Evolutionary conservation across 495 filamentous ascomycete genomes (phyloP), one percentile per base, ranked within the genome.

Genomic region (Neurospora sp.): DNA sequence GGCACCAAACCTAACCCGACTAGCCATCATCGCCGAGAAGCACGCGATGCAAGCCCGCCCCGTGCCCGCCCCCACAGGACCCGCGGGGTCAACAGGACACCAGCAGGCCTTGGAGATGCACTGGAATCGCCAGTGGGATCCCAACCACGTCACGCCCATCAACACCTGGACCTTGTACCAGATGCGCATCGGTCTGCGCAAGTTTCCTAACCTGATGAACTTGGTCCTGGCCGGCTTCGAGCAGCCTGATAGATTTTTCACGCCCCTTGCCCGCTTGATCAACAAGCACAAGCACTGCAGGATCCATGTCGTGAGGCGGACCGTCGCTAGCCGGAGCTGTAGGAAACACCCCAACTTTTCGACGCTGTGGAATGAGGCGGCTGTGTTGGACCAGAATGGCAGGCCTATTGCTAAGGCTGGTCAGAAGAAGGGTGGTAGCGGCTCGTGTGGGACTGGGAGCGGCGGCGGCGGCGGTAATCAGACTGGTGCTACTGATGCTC

Each of bases 11-110:
- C 35, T 77, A 0, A 72, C 72, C 37, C 72, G 74, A 0, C 70
- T 77, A 0, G 74, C 74, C 14, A 16, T 77, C 44, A 69, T 75
- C 38, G 72, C 31, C 16, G 75, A 76, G 70, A 46, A 35, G 18
- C 75, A 74, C 70, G 20, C 70, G 16, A n/a, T 40, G 70, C 39
- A 72, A 66, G 6, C 54, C 14, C 54, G 31, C 6, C 12, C 54
- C 1, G 6, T 66, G 27, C 27, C 27, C 54, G 20, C 7, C 46
- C 46, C 48, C 48, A 4, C 46, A 23, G 44, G 44, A 9, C 18
- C 42, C 18, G 44, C 8, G 0, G 48, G 46, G 1, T 54, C 46
- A 54, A 59, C 48, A 59, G 46, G 48, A 59, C 48, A 59, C 5
- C 48, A 59, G 48, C 48, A 66, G 6, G 54, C 31, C 14, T 31